Base-by-base conservation (phyloP, 495 filamentous ascomycete genomes). In the Talaromyces trachyspermus region DNA sequence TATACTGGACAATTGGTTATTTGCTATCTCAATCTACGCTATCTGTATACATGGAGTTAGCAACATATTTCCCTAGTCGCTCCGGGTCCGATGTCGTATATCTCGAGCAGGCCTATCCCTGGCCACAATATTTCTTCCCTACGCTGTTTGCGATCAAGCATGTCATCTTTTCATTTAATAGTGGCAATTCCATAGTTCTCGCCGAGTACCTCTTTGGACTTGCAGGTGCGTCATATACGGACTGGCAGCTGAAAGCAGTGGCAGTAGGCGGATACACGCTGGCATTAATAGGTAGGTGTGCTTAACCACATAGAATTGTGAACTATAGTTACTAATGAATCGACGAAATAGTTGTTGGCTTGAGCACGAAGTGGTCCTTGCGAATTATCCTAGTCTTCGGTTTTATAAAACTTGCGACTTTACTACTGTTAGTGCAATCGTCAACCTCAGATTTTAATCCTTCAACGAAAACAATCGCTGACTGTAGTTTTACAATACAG, bases 21-120 rank as follows among this genome's bases (percentile, higher is more conserved):
- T 44, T 79, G 5, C 66, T 80, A 5, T 63, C 79, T 1, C 50
- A 66, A 18, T 65, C 70, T 18, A 70, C 66, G 2, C 65, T 83
- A 6, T 57, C 66, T 0, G 65, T 80, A 9, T 83, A 82, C 49
- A 69, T 83, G 35, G 80, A 85, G 53, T 72, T 76, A 12, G 72
- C 79, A 1, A 64, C 74, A 0, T 83, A 76, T 50, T 84, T 83
- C 40, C 81, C 81, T 5, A 81, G 76, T 56, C 72, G 81, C 15
- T 83, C 79, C 2, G 81, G 80, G 2, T 69, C 77, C 0, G 77
- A 85, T 49, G 79, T 81, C 6, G 79, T 81, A 3, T 85, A 83
- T 46, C 69, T 84, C 1, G 81, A 85, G 54, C 80, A 84, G 54
- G 73, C 77, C 3, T 85, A 71, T 51, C 80, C 79, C 0, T 62